Evolutionary conservation across 495 filamentous ascomycete species (phyloP).

Genomic region (Annulohypoxylon nitens): DNA sequence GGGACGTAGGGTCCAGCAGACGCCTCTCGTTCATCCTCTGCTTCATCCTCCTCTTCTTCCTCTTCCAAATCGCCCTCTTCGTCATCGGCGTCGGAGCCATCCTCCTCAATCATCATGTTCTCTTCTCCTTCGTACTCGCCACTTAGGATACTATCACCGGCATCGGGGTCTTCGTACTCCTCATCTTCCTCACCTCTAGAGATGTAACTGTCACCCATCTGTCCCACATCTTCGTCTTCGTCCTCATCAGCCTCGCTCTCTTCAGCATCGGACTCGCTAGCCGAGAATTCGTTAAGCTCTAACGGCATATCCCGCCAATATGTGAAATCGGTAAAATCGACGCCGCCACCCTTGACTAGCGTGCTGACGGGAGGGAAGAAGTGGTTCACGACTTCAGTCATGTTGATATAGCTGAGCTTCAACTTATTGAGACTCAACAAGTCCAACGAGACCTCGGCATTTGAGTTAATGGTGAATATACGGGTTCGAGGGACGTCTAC

Average conservation of each 20-base stretch:
- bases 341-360: slow-evolving; percentile 80
- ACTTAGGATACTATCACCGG: slow-evolving; percentile 55
- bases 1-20: slow-evolving; percentile 26
- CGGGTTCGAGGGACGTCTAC: slow-evolving; percentile 93
- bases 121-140: slow-evolving; percentile 57
- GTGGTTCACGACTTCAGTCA: slow-evolving; percentile 95
- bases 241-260: slow-evolving; percentile 58
- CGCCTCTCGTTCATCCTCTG: slow-evolving; percentile 45
- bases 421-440: slow-evolving; percentile 92
- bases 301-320: slow-evolving; percentile 85
- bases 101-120: slow-evolving; percentile 51
- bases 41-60: slow-evolving; percentile 44
- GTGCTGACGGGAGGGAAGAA: slow-evolving; percentile 90
- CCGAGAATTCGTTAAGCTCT: slow-evolving; percentile 82
- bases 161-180: slow-evolving; percentile 59
- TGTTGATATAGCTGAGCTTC: slow-evolving; percentile 96
- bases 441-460: slow-evolving; percentile 95
- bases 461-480: slow-evolving; percentile 99
- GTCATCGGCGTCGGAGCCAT: slow-evolving; percentile 52
- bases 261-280: slow-evolving; percentile 73
- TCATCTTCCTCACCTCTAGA: slow-evolving; percentile 67
- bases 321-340: slow-evolving; percentile 89
- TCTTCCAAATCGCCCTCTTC: slow-evolving; percentile 52
- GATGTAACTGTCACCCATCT: slow-evolving; percentile 71
- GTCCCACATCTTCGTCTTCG: slow-evolving; percentile 62